Conservation (phyloP, 371 early-diverging fungal species). For the Mucor ambiguus region DNA sequence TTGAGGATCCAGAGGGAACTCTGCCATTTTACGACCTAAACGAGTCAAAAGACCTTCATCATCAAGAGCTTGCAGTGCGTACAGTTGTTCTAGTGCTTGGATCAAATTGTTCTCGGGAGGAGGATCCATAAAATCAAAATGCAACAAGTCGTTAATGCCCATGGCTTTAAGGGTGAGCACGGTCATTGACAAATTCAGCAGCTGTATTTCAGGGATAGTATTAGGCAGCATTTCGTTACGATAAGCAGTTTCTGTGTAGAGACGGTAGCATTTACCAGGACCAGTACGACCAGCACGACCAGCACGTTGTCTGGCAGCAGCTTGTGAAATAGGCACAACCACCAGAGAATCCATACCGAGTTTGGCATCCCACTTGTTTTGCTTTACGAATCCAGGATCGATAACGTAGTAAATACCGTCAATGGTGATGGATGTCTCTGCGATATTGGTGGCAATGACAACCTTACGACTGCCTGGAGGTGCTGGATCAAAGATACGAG, state of each 20-base stretch:
- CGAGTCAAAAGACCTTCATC: slow-evolving; percentile 92
- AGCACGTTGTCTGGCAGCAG: slow-evolving; percentile 95
- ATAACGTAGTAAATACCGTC: slow-evolving; percentile 98
- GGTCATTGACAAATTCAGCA: slow-evolving; percentile 90
- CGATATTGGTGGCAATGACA: slow-evolving; percentile 98
- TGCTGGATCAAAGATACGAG: slow-evolving; percentile 93
- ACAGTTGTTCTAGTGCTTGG: slow-evolving; percentile 92
- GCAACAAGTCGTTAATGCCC: slow-evolving; percentile 94
- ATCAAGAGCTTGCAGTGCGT: slow-evolving; percentile 94
- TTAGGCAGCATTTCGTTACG: slow-evolving; percentile 96
- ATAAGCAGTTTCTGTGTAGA: slow-evolving; percentile 97
- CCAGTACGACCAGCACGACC: slow-evolving; percentile 99
- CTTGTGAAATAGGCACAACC: slow-evolving; percentile 94
- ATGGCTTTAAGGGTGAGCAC: slow-evolving; percentile 95
- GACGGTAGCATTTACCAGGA: slow-evolving; percentile 95
- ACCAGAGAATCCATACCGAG: slow-evolving; percentile 94
- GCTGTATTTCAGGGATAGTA: slow-evolving; percentile 97
- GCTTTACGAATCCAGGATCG: slow-evolving; percentile 98
- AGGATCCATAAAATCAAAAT: slow-evolving; percentile 98
- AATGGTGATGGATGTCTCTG: slow-evolving; percentile 99
- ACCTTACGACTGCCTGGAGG: slow-evolving; percentile 93
- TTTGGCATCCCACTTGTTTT: slow-evolving; percentile 94
- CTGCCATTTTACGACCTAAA: slow-evolving; percentile 96
- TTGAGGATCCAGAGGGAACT: slow-evolving; percentile 95
- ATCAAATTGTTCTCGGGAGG: slow-evolving; percentile 93